phyloP scores from a whole-genome alignment of 2,329 filamentous ascomycete species.

The Fusarium acutatum region DNA sequence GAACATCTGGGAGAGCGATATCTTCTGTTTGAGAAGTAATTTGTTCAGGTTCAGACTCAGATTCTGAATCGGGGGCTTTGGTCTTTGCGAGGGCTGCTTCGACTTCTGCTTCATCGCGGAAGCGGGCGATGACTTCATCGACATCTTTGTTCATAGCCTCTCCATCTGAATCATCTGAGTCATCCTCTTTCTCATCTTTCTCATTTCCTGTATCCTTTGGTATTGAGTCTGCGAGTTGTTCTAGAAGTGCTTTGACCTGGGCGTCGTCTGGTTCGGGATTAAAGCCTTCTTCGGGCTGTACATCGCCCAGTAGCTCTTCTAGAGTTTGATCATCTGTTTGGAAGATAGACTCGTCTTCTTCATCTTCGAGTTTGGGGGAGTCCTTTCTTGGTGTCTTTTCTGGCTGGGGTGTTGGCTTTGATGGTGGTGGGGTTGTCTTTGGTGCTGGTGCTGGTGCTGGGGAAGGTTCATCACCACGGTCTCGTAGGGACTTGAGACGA shows the following conservation, averaged over 20 bases:
- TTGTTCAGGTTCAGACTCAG: constrained; percentile 9
- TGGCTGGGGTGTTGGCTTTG: background rate
- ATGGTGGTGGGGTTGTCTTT: background rate
- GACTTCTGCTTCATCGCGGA: constrained; percentile 56
- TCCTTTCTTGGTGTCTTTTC: background rate
- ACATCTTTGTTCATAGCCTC: constrained; percentile 57
- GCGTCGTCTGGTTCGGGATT: constrained; percentile 40
- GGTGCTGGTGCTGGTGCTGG: constrained; percentile 15
- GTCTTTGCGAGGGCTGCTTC: constrained; percentile 36
- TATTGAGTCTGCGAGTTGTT: constrained; percentile 48
- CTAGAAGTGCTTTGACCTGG: constrained; percentile 48
- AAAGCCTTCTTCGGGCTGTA: constrained; percentile 47
- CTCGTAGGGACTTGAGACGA: constrained; percentile 61
- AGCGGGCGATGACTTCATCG: constrained; percentile 55
- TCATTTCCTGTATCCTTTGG: constrained; percentile 37
- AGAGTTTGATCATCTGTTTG: constrained; percentile 61
- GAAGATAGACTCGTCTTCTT: constrained; percentile 51
- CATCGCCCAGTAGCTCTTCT: constrained; percentile 59
- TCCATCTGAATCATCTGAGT: constrained; percentile 59
- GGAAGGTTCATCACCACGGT: constrained; percentile 46
- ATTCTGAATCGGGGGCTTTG: constrained; percentile 8
- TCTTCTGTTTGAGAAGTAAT: constrained; percentile 15
- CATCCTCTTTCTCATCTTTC: background rate
- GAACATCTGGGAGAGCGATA: constrained; percentile 58
- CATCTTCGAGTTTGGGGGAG: constrained; percentile 33